Conservation (phyloP, 495 filamentous ascomycete genomes). For the Endocarpon pusillum region DNA sequence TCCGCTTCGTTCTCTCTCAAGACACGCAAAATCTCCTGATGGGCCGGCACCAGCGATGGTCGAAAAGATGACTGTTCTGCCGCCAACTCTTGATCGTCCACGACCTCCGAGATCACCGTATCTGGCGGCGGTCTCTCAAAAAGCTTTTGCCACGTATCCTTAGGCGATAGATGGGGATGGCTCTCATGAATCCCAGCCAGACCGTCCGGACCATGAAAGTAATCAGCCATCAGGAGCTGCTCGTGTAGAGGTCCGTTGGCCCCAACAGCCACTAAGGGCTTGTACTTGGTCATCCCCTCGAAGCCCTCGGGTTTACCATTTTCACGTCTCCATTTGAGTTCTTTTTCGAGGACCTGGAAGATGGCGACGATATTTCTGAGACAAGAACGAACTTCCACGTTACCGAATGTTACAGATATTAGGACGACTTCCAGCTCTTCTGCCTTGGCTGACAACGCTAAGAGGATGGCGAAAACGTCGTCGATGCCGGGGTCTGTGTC, state of each 20-base stretch:
- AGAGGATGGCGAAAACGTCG: conserved; percentile 71
- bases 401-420: conserved; percentile 84
- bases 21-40: conserved; percentile 71
- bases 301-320: conserved; percentile 51
- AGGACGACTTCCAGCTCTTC: conserved; percentile 81
- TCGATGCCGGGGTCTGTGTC: conserved; percentile 52
- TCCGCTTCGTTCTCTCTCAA: conserved; percentile 61
- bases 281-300: conserved; percentile 43
- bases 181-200: conserved; percentile 75
- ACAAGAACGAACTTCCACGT: conserved; percentile 75
- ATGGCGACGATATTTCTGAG: conserved; percentile 78
- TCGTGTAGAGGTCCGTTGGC: conserved; percentile 73
- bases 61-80: conserved; percentile 37
- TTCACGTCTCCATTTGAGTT: conserved; percentile 64
- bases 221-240: conserved; percentile 68
- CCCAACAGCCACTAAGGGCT: conserved; percentile 74
- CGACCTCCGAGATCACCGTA: conserved; percentile 20
- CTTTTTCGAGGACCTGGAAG: conserved; percentile 84
- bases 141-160: conserved; percentile 68
- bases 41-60: conserved; percentile 50
- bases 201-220: conserved; percentile 85
- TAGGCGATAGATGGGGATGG: conserved; percentile 71
- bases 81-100: conserved; percentile 15
- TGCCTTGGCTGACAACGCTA: conserved; percentile 65
- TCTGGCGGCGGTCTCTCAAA: conserved; percentile 41